Base-by-base conservation (phyloP, 176 grass and related monocot genomes). In the Musa beccarii region DNA sequence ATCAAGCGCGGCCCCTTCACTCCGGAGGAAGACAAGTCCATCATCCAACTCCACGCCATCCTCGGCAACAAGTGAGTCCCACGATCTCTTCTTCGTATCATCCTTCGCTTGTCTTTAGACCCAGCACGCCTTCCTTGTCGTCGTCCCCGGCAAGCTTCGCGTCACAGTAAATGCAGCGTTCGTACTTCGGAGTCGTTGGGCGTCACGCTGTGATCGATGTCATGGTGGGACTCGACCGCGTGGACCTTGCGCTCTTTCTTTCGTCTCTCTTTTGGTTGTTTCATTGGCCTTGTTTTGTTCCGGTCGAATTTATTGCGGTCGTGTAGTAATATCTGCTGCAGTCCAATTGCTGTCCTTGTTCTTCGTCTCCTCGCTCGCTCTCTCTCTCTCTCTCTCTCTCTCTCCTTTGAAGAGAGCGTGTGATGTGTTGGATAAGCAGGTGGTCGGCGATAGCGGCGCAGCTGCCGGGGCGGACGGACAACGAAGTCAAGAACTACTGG, bases 401-500 rank as follows among this genome's bases (percentile, higher is more conserved):
- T 68, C 79, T 82, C 34, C 49, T 43, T 15, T 43, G 34, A 43
- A 43, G 34, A 43, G 34, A 43, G 57, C 57, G n/a, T 19, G 56
- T 19, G 57, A 61, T 20, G 57, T 61, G 57, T n/a, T 61, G 17
- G 57, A 61, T 61, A 8, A n/a, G 63, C 80, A 97, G 93, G 85
- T 96, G 93, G 87, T 96, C 94, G 59, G 90, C 87, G 77, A 93
- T 97, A 75, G 94, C 90, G n/a, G 88, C 94, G 54, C 90, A 93
- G 77, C 79, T 97, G 69, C 89, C 93, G 0, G 89, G 93, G 11
- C 86, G 93, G 88, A 93, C 90, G 59, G 90, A 91, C 71, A 93
- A 93, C 67, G 94, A 93, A 88, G 92, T 97, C 88, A 97, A 97
- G 88, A 97, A 97, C 84, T 97, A 90, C 84, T 93, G 94, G 94